Conservation (phyloP, 768 basidiomycete genomes). For the Suillus hirtellus region DNA sequence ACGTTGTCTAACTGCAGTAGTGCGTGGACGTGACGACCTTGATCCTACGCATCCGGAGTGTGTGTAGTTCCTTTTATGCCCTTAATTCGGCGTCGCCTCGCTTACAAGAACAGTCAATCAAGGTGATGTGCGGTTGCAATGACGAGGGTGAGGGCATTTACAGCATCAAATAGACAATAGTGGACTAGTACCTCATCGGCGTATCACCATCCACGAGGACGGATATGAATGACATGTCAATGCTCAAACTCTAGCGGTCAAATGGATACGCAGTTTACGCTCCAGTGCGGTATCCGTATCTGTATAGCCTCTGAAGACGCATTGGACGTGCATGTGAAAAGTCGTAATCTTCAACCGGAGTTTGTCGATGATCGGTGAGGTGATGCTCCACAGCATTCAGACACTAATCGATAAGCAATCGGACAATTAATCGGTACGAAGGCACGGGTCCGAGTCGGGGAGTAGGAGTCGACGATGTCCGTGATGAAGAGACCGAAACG, state of each 20-base stretch:
- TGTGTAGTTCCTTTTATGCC: not conserved
- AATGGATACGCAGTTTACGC: not conserved
- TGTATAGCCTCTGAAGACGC: not conserved
- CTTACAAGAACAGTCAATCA: not conserved
- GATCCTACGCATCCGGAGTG: slow-evolving; percentile 2
- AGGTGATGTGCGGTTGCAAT: not conserved
- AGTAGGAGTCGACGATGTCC: not conserved
- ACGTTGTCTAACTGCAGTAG: too few species aligned
- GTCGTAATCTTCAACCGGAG: not conserved
- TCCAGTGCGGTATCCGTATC: not conserved
- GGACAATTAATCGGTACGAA: not conserved
- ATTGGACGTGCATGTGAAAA: not conserved
- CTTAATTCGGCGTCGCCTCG: not conserved
- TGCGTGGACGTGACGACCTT: not conserved
- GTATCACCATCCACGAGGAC: not conserved
- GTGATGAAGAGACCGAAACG: not conserved
- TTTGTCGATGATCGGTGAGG: not conserved
- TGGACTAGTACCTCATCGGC: not conserved
- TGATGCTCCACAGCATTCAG: not conserved
- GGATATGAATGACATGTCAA: not conserved
- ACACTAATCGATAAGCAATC: not conserved
- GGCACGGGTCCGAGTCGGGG: not conserved
- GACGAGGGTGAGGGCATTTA: not conserved
- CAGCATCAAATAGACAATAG: not conserved
- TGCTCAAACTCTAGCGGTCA: not conserved